These are phyloP conservation scores for Linum usitatissimum DNA, from an alignment of 345 rosid genomes.

Conservation along the genomic window DNA sequence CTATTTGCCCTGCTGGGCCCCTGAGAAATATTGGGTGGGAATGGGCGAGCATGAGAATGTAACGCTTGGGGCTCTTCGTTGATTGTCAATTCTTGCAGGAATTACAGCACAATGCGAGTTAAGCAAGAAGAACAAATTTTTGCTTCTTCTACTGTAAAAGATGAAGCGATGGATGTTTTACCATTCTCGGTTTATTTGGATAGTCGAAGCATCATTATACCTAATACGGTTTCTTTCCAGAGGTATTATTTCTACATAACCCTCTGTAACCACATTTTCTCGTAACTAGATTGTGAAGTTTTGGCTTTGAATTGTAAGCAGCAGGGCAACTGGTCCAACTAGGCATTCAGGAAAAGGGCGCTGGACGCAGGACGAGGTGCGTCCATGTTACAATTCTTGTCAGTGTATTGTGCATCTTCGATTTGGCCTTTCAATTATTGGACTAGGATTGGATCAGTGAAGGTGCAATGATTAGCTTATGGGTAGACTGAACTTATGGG, in stretches of 20 bases:
- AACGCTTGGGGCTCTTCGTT: neutral
- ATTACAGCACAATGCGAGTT: slow-evolving; percentile 6
- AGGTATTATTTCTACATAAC: neutral
- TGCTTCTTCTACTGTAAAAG: neutral
- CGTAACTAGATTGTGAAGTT: neutral
- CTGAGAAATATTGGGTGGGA: slow-evolving; percentile 5
- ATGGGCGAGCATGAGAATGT: neutral
- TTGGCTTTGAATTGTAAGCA: neutral
- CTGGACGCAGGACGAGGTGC: neutral
- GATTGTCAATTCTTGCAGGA: neutral
- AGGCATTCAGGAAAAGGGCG: neutral
- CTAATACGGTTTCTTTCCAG: neutral
- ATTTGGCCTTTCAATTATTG: neutral
- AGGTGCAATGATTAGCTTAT: neutral
- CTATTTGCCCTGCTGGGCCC: neutral
- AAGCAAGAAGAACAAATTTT: slow-evolving; percentile 11
- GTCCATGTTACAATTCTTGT: neutral
- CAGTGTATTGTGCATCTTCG: neutral
- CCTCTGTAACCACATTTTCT: neutral
- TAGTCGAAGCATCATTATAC: neutral
- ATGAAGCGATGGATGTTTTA: slow-evolving; percentile 9
- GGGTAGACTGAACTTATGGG: neutral
- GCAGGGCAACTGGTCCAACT: slow-evolving; percentile 3
- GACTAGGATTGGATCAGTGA: neutral
- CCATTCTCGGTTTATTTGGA: slow-evolving; percentile 18